These are phyloP conservation scores for Cryptococcus neoformans DNA, from an alignment of 1,284 basidiomycete species.

Conservation along the genomic window DNA sequence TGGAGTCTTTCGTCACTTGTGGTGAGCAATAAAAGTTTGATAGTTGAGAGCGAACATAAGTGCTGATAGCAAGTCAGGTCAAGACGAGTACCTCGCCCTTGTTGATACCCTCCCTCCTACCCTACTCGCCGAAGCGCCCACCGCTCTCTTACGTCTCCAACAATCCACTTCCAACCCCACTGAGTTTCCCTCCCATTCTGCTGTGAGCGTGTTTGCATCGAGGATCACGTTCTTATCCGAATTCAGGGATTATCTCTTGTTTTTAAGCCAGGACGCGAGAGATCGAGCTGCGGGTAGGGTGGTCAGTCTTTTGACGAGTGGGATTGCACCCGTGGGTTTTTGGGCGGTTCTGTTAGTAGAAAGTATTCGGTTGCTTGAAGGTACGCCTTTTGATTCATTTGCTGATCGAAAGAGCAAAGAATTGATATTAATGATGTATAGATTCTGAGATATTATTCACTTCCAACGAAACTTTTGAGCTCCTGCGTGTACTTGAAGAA, in stretches of 20 bases:
- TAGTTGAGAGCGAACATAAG: not conserved
- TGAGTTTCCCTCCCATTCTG: conserved; percentile 11
- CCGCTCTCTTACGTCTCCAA: conserved; percentile 23
- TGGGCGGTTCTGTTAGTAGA: conserved; percentile 51
- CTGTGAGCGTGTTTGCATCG: conserved; percentile 35
- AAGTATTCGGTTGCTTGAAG: conserved; percentile 48
- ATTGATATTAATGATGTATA: conserved; percentile 12
- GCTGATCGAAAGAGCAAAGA: not conserved
- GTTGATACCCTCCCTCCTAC: conserved; percentile 38
- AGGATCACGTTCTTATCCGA: conserved; percentile 51
- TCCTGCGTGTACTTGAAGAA: conserved; percentile 51
- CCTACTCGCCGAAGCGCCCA: conserved; percentile 34
- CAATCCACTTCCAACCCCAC: not conserved
- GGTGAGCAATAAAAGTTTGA: conserved; percentile 27
- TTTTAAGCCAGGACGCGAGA: conserved; percentile 41
- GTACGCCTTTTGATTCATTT: conserved; percentile 23
- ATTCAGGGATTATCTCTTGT: conserved; percentile 52
- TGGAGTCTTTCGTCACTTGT: conserved; percentile 45
- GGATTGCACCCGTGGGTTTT: conserved; percentile 49
- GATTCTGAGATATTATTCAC: conserved; percentile 47
- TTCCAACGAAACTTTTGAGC: conserved; percentile 49
- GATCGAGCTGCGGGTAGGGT: conserved; percentile 46
- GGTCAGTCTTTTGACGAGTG: conserved; percentile 45
- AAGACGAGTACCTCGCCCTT: conserved; percentile 26
- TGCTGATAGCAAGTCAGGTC: conserved; percentile 15